Conservation (phyloP, 768 basidiomycete species). For the Russula compacta region DNA sequence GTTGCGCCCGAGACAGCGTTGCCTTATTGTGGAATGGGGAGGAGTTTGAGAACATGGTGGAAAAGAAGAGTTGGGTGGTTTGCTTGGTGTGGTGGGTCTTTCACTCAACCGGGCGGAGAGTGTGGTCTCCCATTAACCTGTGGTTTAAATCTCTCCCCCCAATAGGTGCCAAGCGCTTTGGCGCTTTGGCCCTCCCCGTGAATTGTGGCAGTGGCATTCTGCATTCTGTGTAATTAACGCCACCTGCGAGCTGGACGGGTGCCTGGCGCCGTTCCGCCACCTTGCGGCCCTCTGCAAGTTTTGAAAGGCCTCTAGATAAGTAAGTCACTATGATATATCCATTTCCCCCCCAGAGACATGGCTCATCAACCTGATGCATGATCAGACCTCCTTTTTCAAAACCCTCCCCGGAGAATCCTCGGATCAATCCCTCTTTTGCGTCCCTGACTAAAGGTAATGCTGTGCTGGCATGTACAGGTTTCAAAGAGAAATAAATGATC, state of each 20-base stretch:
- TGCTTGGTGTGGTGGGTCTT: not conserved
- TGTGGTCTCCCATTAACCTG: not conserved
- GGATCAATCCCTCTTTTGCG: not conserved
- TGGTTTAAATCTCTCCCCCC: not conserved
- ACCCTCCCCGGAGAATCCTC: not conserved
- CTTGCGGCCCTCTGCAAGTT: no score
- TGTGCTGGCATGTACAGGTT: no score
- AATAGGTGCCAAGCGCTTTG: not conserved
- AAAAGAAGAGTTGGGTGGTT: not conserved
- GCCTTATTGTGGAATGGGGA: not conserved
- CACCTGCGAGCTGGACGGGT: not conserved
- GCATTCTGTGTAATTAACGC: not conserved
- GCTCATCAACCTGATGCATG: no score
- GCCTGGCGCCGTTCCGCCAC: no score
- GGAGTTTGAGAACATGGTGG: not conserved
- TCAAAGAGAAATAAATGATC: no score
- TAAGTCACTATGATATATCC: not conserved
- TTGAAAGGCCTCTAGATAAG: not conserved
- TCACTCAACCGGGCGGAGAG: not conserved
- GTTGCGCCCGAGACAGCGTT: no score
- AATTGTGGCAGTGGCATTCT: not conserved
- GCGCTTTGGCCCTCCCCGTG: not conserved
- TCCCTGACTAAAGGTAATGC: not conserved
- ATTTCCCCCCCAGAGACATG: no score
- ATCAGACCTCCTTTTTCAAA: not conserved